These are phyloP conservation scores for Citrus trifoliata DNA, from an alignment of 345 rosid genomes.

Conservation along the genomic window DNA sequence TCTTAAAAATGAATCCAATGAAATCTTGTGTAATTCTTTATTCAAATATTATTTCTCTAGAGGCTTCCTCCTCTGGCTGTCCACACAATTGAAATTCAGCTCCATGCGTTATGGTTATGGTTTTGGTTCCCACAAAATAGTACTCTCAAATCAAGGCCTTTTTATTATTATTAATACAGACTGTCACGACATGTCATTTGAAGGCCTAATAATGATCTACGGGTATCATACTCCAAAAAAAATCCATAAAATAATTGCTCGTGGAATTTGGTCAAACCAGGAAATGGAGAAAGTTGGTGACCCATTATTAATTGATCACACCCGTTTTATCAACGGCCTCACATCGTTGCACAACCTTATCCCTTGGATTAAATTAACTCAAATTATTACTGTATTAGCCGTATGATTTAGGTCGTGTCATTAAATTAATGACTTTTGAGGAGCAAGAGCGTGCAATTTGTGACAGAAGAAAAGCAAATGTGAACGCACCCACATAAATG, in stretches of 20 bases:
- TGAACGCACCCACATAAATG: constrained; percentile 18
- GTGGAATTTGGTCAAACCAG: not conserved
- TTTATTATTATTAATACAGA: not conserved
- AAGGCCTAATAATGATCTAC: not conserved
- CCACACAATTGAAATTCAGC: not conserved
- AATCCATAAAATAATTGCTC: not conserved
- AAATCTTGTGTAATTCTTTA: too few species aligned
- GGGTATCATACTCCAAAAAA: not conserved
- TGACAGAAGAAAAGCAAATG: not conserved
- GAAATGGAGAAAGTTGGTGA: constrained; percentile 9
- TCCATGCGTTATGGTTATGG: too few species aligned
- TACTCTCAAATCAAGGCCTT: not conserved
- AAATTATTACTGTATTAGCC: not conserved
- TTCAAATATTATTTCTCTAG: not conserved
- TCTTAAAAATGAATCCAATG: too few species aligned
- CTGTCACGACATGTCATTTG: not conserved
- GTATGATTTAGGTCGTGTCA: not conserved
- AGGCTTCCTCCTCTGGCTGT: not conserved
- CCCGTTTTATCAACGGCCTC: constrained; percentile 16
- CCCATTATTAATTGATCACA: constrained; percentile 16
- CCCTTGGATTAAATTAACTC: not conserved
- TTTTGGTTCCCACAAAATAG: not conserved
- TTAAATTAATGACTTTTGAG: not conserved
- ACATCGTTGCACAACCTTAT: constrained; percentile 6
- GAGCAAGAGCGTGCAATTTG: not conserved